Percentiles rank a stretch among this genome's conserved stretches.
phyloP scores from a whole-genome alignment of 768 basidiomycete genomes.

The Melanogaster broomeanus region DNA sequence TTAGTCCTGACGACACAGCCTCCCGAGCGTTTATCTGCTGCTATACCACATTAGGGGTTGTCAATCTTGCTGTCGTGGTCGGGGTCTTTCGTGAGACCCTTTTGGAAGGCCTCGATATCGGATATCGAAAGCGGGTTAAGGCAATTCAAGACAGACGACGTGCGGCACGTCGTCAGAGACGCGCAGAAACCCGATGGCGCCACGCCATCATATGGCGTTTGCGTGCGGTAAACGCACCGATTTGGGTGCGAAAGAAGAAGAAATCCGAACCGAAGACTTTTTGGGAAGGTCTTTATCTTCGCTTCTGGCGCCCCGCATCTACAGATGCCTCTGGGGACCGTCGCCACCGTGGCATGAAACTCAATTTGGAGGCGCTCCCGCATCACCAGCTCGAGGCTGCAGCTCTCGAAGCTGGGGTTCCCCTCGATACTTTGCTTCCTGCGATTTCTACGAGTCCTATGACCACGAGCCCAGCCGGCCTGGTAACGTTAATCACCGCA shows the following conservation, averaged over 20 bases:
- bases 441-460: conserved; percentile 29
- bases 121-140: conserved; percentile 56
- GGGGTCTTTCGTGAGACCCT: conserved; percentile 68
- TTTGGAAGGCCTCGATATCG: conserved; percentile 70
- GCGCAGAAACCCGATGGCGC: conserved; percentile 56
- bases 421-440: conserved; percentile 53
- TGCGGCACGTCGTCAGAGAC: conserved; percentile 41
- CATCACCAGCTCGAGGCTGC: conserved; percentile 57
- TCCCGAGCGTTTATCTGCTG: conserved; percentile 61
- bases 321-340: not conserved
- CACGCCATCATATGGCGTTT: conserved; percentile 66
- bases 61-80: conserved; percentile 66
- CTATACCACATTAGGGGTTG: conserved; percentile 60
- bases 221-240: conserved; percentile 44
- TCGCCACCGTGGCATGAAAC: conserved; percentile 48
- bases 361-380: conserved; percentile 65
- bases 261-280: conserved; percentile 1
- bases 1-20: conserved; percentile 50
- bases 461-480: conserved; percentile 1
- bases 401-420: conserved; percentile 68
- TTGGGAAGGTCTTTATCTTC: conserved; percentile 9
- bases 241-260: conserved; percentile 52
- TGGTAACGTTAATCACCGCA: not conserved
- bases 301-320: conserved; percentile 3
- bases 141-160: conserved; percentile 48